Evolutionary conservation across 2,329 filamentous ascomycete genomes (phyloP), one percentile per base, ranked within the genome.

Genomic region (Fusarium dimerum): DNA sequence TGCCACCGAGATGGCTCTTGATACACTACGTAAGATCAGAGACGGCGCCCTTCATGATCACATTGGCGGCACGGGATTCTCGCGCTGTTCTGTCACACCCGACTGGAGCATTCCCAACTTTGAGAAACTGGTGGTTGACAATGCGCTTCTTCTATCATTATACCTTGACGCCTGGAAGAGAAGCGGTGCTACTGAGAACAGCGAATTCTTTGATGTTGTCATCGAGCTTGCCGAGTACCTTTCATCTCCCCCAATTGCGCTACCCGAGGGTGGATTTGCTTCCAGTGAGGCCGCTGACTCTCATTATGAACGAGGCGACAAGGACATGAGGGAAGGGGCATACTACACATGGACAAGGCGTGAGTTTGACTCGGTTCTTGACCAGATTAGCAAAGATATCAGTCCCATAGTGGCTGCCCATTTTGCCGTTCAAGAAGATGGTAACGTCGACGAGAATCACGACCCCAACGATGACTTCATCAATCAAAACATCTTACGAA

Each of bases 81-180:
- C 79, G 36, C 84, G 93, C 47, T 97, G 96, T 68, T 96, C 91
- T 13, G 88, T 96, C 8, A 97, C 93, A 0, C 78, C 85, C 13
- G 90, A 97, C 72, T 99, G 94, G 94, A 90, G 88, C 57, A 77
- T 97, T 43, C 94, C 94, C 11, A 92, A 96, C 69, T 99, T 97
- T 64, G 94, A 99, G 75, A 97, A 97, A 76, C 92, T 97, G 82
- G 82, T 97, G 10, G 92, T 91, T 49, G 94, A 97, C 67, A 96
- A 99, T 65, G 87, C 90, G 0, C 87, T 97, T 61, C 79, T 97
- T 1, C 76, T 99, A 3, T 82, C 87, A 20, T 79, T 94, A 7
- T 97, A 94, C 64, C 79, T 96, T 7, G 92, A 97, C 65, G 92
- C 90, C 0, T 97, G 92, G 78, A 79, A 90, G 13, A 73, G 86